Evolutionary conservation across 1,284 basidiomycete genomes (phyloP), one percentile per base, ranked within the genome.

Genomic region (Anthracocystis setariae): DNA sequence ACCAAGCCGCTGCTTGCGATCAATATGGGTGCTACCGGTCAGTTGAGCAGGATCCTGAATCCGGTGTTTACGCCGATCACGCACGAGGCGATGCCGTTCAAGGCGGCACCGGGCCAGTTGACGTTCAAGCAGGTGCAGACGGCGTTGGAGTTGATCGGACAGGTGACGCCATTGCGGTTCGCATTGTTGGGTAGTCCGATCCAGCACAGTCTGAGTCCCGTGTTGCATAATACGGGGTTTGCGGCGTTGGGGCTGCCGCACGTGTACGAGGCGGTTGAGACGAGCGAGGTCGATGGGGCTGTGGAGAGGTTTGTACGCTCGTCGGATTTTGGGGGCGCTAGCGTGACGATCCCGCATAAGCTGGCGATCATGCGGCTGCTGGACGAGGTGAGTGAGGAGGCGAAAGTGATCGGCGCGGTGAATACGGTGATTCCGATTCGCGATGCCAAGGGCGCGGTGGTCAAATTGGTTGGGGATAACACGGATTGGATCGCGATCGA

Each of bases 101-200:
- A 74, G 38, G 92, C 94, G 0, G 95, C 94, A 0, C 93, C 94
- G 0, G 95, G 96, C 2, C 95, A 98, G 82, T 86, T 98, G 27
- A 90, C 93, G 2, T 92, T 94, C 82, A 87, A 86, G 3, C 88
- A 98, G 83, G 92, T 98, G 46, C 91, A 94, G 79, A 86, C 86
- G 27, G 92, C 90, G 0, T 85, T 95, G 37, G 86, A 91, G 75
- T 87, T 98, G 12, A 85, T 94, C 25, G 96, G 96, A 0, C 86
- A 90, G 48, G 85, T 91, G 5, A 90, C 91, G 0, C 73, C 88
- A 3, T 88, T 87, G 70, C 86, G 86, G 52, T 97, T 92, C 85
- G 92, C 88, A 85, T 87, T 98, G 54, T 92, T 98, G 74, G 95
- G 95, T 12, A 90, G 85, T 9, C 95, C 95, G 1, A 95, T 98